Evolutionary conservation across 2,329 filamentous ascomycete genomes (phyloP).

Genomic region (Penicillium sp.): DNA sequence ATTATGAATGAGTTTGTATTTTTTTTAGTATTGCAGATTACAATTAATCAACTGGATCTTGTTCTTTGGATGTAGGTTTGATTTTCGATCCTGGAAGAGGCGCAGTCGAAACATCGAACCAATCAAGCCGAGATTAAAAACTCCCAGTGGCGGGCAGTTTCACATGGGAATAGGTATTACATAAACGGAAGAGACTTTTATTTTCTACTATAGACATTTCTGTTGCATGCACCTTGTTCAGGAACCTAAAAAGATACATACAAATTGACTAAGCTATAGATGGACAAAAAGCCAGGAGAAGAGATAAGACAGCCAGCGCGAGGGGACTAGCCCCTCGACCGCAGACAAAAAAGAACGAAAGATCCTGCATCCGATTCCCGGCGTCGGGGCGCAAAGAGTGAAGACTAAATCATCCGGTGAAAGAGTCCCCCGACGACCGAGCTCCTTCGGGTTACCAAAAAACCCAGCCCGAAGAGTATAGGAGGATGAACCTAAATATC

Average conservation of each 20-base stretch:
- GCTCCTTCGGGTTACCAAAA: constrained; percentile 41
- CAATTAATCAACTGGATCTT: too few species aligned
- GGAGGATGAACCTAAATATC: constrained; percentile 57
- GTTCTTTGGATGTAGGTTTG: too few species aligned
- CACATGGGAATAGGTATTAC: too few species aligned
- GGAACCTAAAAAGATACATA: constrained; percentile 1
- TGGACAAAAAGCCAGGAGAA: constrained; percentile 23
- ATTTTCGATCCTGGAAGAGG: too few species aligned
- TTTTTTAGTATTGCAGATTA: too few species aligned
- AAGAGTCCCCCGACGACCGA: constrained; percentile 26
- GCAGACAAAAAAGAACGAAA: constrained; percentile 32
- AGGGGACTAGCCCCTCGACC: constrained; percentile 45
- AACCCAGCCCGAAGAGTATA: constrained; percentile 55
- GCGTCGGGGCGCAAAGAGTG: constrained; percentile 22
- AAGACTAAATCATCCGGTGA: constrained; percentile 34
- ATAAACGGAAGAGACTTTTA: too few species aligned
- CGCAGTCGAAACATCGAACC: not conserved
- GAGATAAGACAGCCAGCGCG: constrained; percentile 29
- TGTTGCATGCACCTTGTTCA: constrained; percentile 23
- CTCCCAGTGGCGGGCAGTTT: too few species aligned
- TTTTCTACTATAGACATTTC: not conserved
- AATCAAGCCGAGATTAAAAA: too few species aligned
- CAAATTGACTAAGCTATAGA: constrained; percentile 16
- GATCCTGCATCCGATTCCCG: constrained; percentile 58
- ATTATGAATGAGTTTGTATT: too few species aligned